Evolutionary conservation across 345 rosid species (phyloP).

Genomic region (Arabis alpina): DNA sequence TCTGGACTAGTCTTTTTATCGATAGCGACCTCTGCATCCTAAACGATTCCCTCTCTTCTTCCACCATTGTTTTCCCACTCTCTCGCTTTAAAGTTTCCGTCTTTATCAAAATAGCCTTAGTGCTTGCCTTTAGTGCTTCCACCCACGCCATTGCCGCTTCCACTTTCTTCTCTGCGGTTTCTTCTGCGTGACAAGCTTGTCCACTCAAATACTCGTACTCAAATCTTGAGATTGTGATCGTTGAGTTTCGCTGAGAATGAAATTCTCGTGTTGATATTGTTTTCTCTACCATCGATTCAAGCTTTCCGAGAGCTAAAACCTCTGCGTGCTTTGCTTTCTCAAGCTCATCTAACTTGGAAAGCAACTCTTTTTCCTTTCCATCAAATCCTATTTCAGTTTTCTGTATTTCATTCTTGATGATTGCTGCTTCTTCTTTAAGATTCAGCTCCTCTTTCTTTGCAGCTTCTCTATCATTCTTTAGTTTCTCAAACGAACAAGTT

Average conservation of each 20-base stretch:
- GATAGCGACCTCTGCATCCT: constrained; percentile 58
- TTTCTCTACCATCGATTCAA: constrained; percentile 52
- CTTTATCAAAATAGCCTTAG: constrained; percentile 67
- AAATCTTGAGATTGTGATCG: constrained; percentile 68
- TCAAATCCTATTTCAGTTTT: constrained; percentile 58
- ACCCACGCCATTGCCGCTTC: constrained; percentile 96
- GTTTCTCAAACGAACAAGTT: constrained; percentile 57
- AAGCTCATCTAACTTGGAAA: constrained; percentile 63
- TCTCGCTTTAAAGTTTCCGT: constrained; percentile 54
- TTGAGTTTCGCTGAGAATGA: constrained; percentile 46
- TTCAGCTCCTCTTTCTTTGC: constrained; percentile 62
- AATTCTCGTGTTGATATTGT: constrained; percentile 56
- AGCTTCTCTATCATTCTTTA: constrained; percentile 61
- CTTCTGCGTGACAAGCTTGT: constrained; percentile 64
- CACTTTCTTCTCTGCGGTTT: constrained; percentile 83
- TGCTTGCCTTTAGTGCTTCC: constrained; percentile 76
- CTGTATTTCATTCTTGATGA: constrained; percentile 51
- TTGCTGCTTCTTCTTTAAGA: constrained; percentile 51
- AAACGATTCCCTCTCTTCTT: constrained; percentile 57
- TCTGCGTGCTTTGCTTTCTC: constrained; percentile 63
- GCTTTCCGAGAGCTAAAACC: constrained; percentile 59
- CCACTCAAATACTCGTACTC: constrained; percentile 83
- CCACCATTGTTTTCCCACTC: constrained; percentile 51
- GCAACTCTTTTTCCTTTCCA: constrained; percentile 59
- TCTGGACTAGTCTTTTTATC: constrained; percentile 55